Evolutionary conservation across 78 protist genomes (phyloP), one percentile per base, ranked within the genome.

Genomic region (Dictyostelium firmibasis): DNA sequence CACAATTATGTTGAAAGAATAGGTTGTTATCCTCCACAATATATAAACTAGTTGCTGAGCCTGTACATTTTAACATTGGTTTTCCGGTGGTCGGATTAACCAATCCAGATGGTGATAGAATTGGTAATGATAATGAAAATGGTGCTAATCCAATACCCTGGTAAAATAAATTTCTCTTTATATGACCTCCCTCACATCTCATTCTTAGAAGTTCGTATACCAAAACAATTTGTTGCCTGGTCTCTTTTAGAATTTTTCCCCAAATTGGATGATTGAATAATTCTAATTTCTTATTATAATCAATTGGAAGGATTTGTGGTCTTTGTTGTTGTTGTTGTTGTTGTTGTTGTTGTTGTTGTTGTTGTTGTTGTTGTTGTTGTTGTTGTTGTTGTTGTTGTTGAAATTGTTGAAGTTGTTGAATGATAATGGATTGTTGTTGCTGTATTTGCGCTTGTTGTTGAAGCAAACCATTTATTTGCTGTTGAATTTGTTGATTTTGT

Each of bases 1-100:
- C 75, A 67, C 75, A 67, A 67, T 29, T 67, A 67, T 67, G 75
- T 67, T 67, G 75, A 25, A 67, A n/a, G 35, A 67, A 67, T 67
- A 67, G 10, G 18, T 67, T 67, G 0, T 67, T 67, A 27, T 67
- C 75, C 18, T 67, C 75, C 0, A 67, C 14, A 5, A 67, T 25
- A 25, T 67, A 67, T 25, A 67, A 25, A 27, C 33, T 67, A 11
- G 75, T 29, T 3, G 38, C 33, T 25, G 75, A 11, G 2, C 75
- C 75, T 11, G 75, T 67, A 67, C 75, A 67, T 67, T 67, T 67
- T 25, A 67, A 27, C 4, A 67, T 67, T 67, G 33, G 36, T 67
- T 67, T 67, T 11, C 75, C 75, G 25, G 75, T 67, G 18, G 75
- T 67, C 11, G 14, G 7, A 27, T 67, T 67, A 11, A 27, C 36